phyloP scores from a whole-genome alignment of 2,329 filamentous ascomycete species.

The Colletotrichum lentis region DNA sequence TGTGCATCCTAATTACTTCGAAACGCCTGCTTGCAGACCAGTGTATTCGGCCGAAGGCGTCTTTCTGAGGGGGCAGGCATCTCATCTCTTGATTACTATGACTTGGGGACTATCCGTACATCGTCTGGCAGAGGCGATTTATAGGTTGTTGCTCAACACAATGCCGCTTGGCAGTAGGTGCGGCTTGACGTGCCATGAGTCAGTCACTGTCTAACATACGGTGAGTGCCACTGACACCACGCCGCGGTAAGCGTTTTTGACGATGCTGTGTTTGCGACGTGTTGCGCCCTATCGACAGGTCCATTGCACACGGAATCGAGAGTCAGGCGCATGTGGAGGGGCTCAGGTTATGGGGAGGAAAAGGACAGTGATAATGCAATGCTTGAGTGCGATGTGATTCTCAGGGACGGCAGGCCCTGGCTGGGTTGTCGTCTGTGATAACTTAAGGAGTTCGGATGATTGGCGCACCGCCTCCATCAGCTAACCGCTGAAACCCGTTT shows the following conservation, averaged over 20 bases:
- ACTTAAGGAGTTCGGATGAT: conserved; percentile 23
- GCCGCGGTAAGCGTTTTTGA: neutral
- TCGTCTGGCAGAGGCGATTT: neutral
- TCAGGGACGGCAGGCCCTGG: conserved; percentile 20
- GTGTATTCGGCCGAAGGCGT: conserved; percentile 10
- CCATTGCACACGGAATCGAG: neutral
- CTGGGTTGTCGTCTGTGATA: neutral
- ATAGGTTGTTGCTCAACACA: neutral
- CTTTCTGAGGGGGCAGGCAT: neutral
- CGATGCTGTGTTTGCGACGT: neutral
- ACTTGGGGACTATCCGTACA: neutral
- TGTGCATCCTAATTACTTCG: conserved; percentile 21
- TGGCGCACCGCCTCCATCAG: conserved; percentile 26
- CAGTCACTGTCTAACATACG: neutral
- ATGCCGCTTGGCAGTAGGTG: neutral
- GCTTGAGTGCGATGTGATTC: conserved; percentile 12
- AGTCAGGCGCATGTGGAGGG: too few species aligned
- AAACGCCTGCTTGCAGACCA: conserved; percentile 10
- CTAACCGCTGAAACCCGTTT: conserved; percentile 32
- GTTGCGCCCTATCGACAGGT: too few species aligned
- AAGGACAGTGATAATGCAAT: neutral
- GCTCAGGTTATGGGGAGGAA: too few species aligned
- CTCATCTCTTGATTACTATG: too few species aligned
- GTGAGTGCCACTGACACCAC: neutral
- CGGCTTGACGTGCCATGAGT: neutral